Conservation (phyloP, 73 alveolate genomes). For the Stentor roeselii region DNA sequence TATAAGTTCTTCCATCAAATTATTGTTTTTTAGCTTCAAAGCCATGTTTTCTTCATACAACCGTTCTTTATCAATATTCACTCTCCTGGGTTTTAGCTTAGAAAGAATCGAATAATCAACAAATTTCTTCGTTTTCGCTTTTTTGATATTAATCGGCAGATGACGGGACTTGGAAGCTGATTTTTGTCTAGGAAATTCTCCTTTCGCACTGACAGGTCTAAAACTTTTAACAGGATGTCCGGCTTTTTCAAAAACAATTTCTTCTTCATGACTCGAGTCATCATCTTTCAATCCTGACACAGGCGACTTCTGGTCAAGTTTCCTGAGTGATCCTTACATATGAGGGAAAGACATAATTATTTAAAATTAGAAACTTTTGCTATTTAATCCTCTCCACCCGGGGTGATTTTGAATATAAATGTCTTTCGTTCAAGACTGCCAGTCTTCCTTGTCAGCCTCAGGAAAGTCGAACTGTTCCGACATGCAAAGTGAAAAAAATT, state of each 20-base stretch:
- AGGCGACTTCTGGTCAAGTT: slow-evolving; percentile 15
- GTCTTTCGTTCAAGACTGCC: no score
- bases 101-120: background rate
- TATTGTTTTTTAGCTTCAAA: slow-evolving; percentile 35
- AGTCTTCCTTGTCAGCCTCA: no score
- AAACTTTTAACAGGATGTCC: background rate
- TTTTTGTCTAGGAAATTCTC: background rate
- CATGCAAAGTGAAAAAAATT: no score
- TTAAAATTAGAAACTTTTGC: slow-evolving; percentile 31
- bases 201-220: slow-evolving; percentile 25
- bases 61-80: slow-evolving; percentile 31
- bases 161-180: background rate
- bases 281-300: background rate
- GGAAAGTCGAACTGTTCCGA: no score
- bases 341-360: slow-evolving; percentile 17
- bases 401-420: no score
- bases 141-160: background rate
- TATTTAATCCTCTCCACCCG: no score
- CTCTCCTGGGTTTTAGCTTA: background rate
- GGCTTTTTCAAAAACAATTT: background rate
- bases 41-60: slow-evolving; percentile 44
- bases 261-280: background rate
- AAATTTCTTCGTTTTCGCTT: background rate
- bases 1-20: slow-evolving; percentile 34
- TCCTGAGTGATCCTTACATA: slow-evolving; percentile 19